A percentile compares a stretch with the other conserved stretches of the same genome.
These are phyloP conservation scores for Nigrospora sphaerica DNA, from an alignment of 2,329 filamentous ascomycete genomes.

Conservation along the genomic window DNA sequence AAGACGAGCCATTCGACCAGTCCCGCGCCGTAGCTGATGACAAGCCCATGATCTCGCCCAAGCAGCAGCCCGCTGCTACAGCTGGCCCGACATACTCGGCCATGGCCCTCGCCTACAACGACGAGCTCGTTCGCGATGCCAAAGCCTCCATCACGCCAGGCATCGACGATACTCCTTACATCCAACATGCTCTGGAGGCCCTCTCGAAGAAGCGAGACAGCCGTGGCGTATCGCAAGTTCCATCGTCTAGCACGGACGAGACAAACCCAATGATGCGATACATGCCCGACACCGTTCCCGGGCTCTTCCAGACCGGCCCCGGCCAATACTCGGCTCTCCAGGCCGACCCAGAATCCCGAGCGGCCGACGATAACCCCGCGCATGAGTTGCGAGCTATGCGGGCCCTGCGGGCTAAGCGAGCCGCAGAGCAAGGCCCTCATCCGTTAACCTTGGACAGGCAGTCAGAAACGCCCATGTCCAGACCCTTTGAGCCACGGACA, in stretches of 20 bases:
- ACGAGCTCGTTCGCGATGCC: slow-evolving; percentile 41
- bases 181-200: slow-evolving; percentile 84
- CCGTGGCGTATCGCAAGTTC: slow-evolving; percentile 21
- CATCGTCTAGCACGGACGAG: slow-evolving; percentile 12
- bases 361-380: slow-evolving; percentile 1
- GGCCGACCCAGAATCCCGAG: not conserved
- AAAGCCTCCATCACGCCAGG: slow-evolving; percentile 60
- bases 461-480: not conserved
- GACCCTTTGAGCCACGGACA: not conserved
- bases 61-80: slow-evolving; percentile 32
- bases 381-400: slow-evolving; percentile 2
- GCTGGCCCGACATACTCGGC: slow-evolving; percentile 16
- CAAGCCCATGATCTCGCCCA: slow-evolving; percentile 21
- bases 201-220: slow-evolving; percentile 66
- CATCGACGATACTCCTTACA: slow-evolving; percentile 78
- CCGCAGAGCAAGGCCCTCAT: too few relatives aligned
- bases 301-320: slow-evolving; percentile 7
- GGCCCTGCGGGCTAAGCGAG: not conserved
- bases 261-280: slow-evolving; percentile 8
- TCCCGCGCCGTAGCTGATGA: too few relatives aligned
- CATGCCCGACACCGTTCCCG: slow-evolving; percentile 12
- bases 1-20: too few relatives aligned
- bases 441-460: not conserved
- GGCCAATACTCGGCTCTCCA: not conserved
- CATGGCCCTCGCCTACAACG: slow-evolving; percentile 33